Conservation (phyloP, 2,329 filamentous ascomycete species). For the Aspergillus aculeatinus region DNA sequence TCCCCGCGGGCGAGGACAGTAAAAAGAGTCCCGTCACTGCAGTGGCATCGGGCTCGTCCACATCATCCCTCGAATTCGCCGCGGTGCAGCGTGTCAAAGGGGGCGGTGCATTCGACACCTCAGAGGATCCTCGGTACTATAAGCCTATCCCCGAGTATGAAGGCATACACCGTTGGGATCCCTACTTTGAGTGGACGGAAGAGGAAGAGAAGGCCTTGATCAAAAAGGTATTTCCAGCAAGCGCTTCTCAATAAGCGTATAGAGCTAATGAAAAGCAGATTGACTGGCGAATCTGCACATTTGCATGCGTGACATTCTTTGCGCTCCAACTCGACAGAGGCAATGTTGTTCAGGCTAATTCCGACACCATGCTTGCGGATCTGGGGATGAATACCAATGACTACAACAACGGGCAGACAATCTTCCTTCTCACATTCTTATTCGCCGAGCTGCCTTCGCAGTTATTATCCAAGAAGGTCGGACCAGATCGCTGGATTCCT, state of each 20-base stretch:
- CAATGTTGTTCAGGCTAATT: slow-evolving; percentile 61
- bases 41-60: slow-evolving; percentile 16
- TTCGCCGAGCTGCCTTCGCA: slow-evolving; percentile 61
- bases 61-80: slow-evolving; percentile 11
- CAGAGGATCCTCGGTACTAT: slow-evolving; percentile 37
- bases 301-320: slow-evolving; percentile 61
- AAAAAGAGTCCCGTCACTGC: slow-evolving; percentile 10
- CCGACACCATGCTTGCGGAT: slow-evolving; percentile 59
- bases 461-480: slow-evolving; percentile 59
- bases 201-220: slow-evolving; percentile 45
- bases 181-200: slow-evolving; percentile 46
- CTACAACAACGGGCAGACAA: slow-evolving; percentile 46
- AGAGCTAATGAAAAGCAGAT: slow-evolving; percentile 30
- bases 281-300: slow-evolving; percentile 44
- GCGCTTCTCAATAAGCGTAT: not conserved
- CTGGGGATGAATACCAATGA: slow-evolving; percentile 51
- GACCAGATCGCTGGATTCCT: slow-evolving; percentile 61
- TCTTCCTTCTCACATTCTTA: slow-evolving; percentile 38
- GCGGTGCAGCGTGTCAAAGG: slow-evolving; percentile 9
- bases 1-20: slow-evolving; percentile 11
- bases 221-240: slow-evolving; percentile 31
- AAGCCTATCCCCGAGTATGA: slow-evolving; percentile 47
- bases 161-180: slow-evolving; percentile 51
- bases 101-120: slow-evolving; percentile 36
- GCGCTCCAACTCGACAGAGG: slow-evolving; percentile 64